phyloP scores from a whole-genome alignment of 2,329 filamentous ascomycete species.

The Aspergillus melleus region DNA sequence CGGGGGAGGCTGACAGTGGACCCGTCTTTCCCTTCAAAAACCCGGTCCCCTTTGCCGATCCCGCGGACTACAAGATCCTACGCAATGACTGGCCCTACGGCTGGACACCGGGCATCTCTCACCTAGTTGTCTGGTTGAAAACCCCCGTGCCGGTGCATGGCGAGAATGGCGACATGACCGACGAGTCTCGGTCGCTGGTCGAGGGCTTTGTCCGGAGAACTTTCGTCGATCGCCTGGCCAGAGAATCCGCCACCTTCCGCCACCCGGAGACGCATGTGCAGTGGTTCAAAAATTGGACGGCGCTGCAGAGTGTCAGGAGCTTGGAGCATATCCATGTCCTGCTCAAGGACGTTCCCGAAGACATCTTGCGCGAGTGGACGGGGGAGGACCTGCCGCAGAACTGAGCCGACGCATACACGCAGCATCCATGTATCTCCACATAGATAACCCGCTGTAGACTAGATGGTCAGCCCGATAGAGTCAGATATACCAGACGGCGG shows the following conservation, averaged over 20 bases:
- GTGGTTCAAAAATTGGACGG: slow-evolving; percentile 67
- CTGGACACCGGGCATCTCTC: slow-evolving; percentile 53
- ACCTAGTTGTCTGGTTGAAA: slow-evolving; percentile 60
- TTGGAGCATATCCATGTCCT: slow-evolving; percentile 60
- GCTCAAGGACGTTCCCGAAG: slow-evolving; percentile 49
- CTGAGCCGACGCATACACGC: neutral
- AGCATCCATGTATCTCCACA: neutral
- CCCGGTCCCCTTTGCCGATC: slow-evolving; percentile 54
- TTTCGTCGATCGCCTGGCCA: slow-evolving; percentile 48
- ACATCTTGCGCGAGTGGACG: slow-evolving; percentile 47
- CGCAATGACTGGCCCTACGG: slow-evolving; percentile 67
- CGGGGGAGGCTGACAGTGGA: slow-evolving; percentile 27
- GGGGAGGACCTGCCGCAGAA: slow-evolving; percentile 26
- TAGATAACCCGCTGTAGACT: neutral
- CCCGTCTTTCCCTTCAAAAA: slow-evolving; percentile 46
- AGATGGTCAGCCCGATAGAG: neutral
- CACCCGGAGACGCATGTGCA: slow-evolving; percentile 50
- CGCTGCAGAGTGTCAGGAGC: slow-evolving; percentile 60
- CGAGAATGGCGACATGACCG: slow-evolving; percentile 51
- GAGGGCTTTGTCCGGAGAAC: slow-evolving; percentile 51
- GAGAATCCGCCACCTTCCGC: slow-evolving; percentile 32
- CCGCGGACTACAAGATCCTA: slow-evolving; percentile 57
- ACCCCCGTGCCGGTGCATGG: slow-evolving; percentile 50
- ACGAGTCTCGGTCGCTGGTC: slow-evolving; percentile 49
- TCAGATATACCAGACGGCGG: neutral